phyloP scores from a whole-genome alignment of 2,329 filamentous ascomycete species.

The Neurospora crassa region DNA sequence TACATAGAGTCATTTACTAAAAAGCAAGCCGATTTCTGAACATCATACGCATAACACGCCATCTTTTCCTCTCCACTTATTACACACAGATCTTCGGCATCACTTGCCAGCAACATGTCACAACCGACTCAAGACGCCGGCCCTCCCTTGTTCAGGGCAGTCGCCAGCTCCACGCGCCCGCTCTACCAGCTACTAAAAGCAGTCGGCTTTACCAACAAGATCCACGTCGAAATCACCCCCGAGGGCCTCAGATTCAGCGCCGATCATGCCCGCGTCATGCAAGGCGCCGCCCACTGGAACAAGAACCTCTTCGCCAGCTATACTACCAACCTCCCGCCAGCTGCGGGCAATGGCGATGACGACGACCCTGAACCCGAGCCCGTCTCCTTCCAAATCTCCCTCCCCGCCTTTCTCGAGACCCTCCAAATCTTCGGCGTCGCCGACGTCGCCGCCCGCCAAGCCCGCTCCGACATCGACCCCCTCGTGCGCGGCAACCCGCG shows the following conservation, averaged over 20 bases:
- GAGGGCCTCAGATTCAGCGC: slow-evolving; percentile 82
- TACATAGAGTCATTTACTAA: slow-evolving; percentile 21
- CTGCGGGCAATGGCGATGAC: slow-evolving; percentile 16
- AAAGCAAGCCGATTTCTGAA: slow-evolving; percentile 21
- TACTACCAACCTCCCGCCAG: slow-evolving; percentile 47
- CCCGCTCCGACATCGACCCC: slow-evolving; percentile 48
- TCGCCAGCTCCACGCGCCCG: slow-evolving; percentile 68
- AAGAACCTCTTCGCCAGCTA: slow-evolving; percentile 84
- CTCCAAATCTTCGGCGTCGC: slow-evolving; percentile 92
- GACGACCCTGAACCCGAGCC: slow-evolving; percentile 32
- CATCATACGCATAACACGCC: slow-evolving; percentile 3
- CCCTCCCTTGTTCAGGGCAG: slow-evolving; percentile 58
- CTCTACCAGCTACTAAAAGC: slow-evolving; percentile 54
- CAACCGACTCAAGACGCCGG: slow-evolving; percentile 6
- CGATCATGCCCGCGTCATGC: slow-evolving; percentile 83
- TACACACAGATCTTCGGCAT: background rate
- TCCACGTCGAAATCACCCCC: slow-evolving; percentile 64
- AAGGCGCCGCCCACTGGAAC: slow-evolving; percentile 81
- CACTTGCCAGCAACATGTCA: slow-evolving; percentile 7
- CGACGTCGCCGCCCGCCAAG: slow-evolving; percentile 49
- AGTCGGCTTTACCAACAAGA: slow-evolving; percentile 50
- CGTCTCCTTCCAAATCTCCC: slow-evolving; percentile 76
- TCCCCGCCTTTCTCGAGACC: slow-evolving; percentile 81
- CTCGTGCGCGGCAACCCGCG: slow-evolving; percentile 42
- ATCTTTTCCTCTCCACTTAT: slow-evolving; percentile 5